phyloP scores from a whole-genome alignment of 164 flowering plant genomes.

The Annona squamosa region DNA sequence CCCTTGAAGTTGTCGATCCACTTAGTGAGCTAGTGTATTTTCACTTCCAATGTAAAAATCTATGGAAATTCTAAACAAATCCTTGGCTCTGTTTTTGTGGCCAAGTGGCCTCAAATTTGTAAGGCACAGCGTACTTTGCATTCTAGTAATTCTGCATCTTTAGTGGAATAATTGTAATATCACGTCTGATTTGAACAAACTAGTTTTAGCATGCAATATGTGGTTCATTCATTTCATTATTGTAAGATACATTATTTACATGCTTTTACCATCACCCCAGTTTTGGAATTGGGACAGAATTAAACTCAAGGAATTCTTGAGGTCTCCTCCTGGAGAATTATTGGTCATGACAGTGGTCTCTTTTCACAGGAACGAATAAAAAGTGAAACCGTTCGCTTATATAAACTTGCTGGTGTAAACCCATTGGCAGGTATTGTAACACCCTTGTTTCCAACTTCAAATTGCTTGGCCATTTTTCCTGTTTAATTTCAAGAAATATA shows the following conservation, averaged over 20 bases:
- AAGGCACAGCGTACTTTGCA: background rate
- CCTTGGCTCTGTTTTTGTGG: too few relatives aligned
- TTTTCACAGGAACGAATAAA: constrained; percentile 81
- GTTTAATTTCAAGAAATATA: background rate
- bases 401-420: constrained; percentile 88
- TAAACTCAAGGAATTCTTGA: background rate
- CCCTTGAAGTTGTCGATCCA: too few relatives aligned
- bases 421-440: constrained; percentile 75
- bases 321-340: background rate
- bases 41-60: too few relatives aligned
- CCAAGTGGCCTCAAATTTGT: background rate
- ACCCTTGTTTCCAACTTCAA: background rate
- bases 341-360: constrained; percentile 5
- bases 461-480: background rate
- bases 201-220: background rate
- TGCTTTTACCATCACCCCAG: background rate
- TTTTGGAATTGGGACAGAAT: background rate
- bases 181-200: background rate
- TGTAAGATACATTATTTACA: background rate
- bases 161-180: background rate
- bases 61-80: too few relatives aligned
- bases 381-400: constrained; percentile 84
- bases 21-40: too few relatives aligned
- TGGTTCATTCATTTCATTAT: too few relatives aligned
- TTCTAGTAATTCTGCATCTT: background rate